These are phyloP conservation scores for Pseudozyma tsukubaensis DNA, from an alignment of 1,284 basidiomycete species.

Conservation along the genomic window DNA sequence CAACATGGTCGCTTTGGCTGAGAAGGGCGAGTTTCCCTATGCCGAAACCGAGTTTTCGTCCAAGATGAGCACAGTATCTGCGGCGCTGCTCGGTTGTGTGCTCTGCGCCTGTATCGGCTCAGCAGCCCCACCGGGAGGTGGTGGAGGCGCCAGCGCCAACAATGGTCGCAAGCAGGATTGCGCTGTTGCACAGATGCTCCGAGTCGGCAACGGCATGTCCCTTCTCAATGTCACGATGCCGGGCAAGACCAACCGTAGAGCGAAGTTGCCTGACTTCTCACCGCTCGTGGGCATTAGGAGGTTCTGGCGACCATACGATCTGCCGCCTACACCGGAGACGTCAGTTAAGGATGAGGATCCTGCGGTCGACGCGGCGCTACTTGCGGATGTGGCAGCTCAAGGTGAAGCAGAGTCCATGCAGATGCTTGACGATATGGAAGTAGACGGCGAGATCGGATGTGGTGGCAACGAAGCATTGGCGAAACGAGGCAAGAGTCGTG, in stretches of 20 bases:
- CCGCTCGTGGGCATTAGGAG: slow-evolving; percentile 62
- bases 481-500: slow-evolving; percentile 9
- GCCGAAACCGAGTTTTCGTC: slow-evolving; percentile 57
- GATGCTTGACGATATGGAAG: slow-evolving; percentile 13
- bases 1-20: slow-evolving; percentile 50
- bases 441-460: slow-evolving; percentile 32
- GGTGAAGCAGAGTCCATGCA: slow-evolving; percentile 23
- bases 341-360: slow-evolving; percentile 28
- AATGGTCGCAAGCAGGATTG: slow-evolving; percentile 65
- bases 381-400: slow-evolving; percentile 15
- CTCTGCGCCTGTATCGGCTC: slow-evolving; percentile 65
- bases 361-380: slow-evolving; percentile 14
- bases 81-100: slow-evolving; percentile 58
- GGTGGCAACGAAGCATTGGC: slow-evolving; percentile 25
- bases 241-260: slow-evolving; percentile 47
- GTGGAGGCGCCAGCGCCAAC: slow-evolving; percentile 57
- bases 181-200: slow-evolving; percentile 67
- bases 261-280: slow-evolving; percentile 56
- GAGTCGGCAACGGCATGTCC: slow-evolving; percentile 65
- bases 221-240: slow-evolving; percentile 62
- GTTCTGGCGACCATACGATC: slow-evolving; percentile 48
- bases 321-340: slow-evolving; percentile 48
- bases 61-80: slow-evolving; percentile 62
- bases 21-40: slow-evolving; percentile 65
- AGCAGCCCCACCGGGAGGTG: slow-evolving; percentile 57